Conservation (phyloP, 176 grass and related monocot species). For the Eleusine indica region DNA sequence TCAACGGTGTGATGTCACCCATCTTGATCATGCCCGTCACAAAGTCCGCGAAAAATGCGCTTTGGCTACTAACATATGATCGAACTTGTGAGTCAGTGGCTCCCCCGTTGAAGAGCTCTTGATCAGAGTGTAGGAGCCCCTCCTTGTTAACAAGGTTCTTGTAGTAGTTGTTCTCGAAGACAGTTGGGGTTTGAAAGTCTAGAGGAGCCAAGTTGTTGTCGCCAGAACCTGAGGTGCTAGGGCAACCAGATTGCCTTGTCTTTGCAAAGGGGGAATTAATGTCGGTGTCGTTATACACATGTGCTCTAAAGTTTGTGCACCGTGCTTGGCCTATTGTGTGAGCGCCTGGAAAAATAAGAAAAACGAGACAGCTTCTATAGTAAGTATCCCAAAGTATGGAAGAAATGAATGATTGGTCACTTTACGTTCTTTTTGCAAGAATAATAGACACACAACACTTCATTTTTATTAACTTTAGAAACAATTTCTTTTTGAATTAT, state of each 20-base stretch:
- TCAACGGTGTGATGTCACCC: slow-evolving; percentile 54
- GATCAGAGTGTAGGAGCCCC: slow-evolving; percentile 69
- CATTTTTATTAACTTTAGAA: too few relatives aligned
- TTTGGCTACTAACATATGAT: slow-evolving; percentile 27
- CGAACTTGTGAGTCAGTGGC: slow-evolving; percentile 35
- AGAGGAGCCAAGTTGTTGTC: slow-evolving; percentile 69
- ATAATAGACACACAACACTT: too few relatives aligned
- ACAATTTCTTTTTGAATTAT: too few relatives aligned
- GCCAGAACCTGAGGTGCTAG: slow-evolving; percentile 26
- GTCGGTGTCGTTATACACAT: slow-evolving; percentile 75
- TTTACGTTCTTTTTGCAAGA: too few relatives aligned
- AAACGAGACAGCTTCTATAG: too few relatives aligned
- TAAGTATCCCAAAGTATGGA: too few relatives aligned
- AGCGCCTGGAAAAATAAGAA: slow-evolving; percentile 36
- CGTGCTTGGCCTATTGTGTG: slow-evolving; percentile 75
- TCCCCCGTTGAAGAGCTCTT: slow-evolving; percentile 66
- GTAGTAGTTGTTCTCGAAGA: slow-evolving; percentile 66
- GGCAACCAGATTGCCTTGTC: slow-evolving; percentile 40
- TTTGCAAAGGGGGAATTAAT: slow-evolving; percentile 47
- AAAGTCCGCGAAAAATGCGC: slow-evolving; percentile 57
- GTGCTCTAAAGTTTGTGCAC: slow-evolving; percentile 61
- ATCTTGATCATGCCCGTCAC: slow-evolving; percentile 62
- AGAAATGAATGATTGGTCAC: too few relatives aligned
- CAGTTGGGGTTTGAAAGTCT: slow-evolving; percentile 51
- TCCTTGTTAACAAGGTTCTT: slow-evolving; percentile 40